phyloP scores from a whole-genome alignment of 257 asterid genomes.

The Lithospermum erythrorhizon region DNA sequence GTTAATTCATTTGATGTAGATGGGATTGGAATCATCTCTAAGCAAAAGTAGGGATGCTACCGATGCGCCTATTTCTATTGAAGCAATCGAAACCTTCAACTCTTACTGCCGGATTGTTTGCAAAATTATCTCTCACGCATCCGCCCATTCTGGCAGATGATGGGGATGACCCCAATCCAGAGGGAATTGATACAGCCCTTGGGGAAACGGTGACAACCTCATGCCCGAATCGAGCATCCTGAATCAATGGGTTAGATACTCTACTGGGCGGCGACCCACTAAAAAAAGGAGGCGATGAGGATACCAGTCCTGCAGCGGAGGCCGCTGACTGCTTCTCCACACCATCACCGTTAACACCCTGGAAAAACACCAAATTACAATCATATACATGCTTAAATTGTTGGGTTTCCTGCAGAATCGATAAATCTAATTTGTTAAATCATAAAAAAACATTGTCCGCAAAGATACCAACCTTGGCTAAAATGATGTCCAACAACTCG shows the following conservation, averaged over 20 bases:
- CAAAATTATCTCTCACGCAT: conserved; percentile 73
- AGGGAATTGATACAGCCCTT: conserved; percentile 43
- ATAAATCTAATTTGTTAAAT: too few relatives aligned
- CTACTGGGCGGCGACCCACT: conserved; percentile 98
- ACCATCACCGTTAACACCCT: conserved; percentile 52
- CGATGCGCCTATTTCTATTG: conserved; percentile 73
- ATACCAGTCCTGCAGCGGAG: conserved; percentile 31
- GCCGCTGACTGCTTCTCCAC: conserved; percentile 20
- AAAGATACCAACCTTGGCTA: conserved; percentile 48
- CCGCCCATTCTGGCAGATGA: conserved; percentile 46
- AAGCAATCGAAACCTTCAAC: conserved; percentile 95
- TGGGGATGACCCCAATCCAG: conserved; percentile 49
- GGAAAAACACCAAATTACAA: conserved; percentile 9
- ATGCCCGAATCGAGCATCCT: conserved; percentile 74
- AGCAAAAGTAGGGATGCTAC: conserved; percentile 97
- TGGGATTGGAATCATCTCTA: conserved; percentile 11
- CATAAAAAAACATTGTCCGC: too few relatives aligned
- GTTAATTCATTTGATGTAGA: neutral
- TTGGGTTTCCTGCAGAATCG: too few relatives aligned
- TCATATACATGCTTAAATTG: neutral
- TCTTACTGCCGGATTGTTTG: conserved; percentile 87
- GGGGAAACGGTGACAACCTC: conserved; percentile 53
- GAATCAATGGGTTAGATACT: conserved; percentile 97
- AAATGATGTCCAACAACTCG: conserved; percentile 74
- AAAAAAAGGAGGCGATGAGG: conserved; percentile 99